Base-by-base conservation (phyloP, 176 grass and related monocot genomes). In the Lolium perenne region DNA sequence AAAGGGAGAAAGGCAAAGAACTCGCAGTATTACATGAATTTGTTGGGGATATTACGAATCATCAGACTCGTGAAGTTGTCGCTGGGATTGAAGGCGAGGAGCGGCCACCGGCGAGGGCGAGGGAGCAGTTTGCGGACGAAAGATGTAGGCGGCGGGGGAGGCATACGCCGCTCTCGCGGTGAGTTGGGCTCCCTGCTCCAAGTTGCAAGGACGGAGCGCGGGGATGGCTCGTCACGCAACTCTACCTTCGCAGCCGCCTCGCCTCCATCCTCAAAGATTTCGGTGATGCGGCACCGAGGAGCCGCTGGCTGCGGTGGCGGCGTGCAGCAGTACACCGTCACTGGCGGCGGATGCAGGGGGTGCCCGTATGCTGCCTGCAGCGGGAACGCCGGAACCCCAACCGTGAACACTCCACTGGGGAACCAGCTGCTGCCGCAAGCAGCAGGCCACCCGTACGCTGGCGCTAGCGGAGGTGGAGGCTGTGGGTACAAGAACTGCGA, bases 11-110 rank as follows among this genome's bases (percentile, higher is more conserved):
- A 25, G 51, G 72, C 23, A 54, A 76, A 76, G 47, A 29, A 46
- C 18, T 5, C 21, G 40, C 7, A 54, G 25, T 20, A 48, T 51
- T 77, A 89, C 95, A 59, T 79, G 38, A 94, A 94, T 0, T 62
- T 79, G 2, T 83, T 89, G 0, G 95, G 95, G 0, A 97, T 68
- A 17, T 97, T 90, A 6, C 89, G 57, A 21, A 97, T 86, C 95
- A 95, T 97, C 0, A 97, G 38, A 0, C 82, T 87, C 0, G 95
- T 95, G 5, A 55, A 48, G 0, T 9, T 7, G 3, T 8, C 25
- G 0, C 25, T 35, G 6, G 73, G 73, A 10, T 76, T 76, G 23
- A 76, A 76, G 8, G 73, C 12, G 16, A 54, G 48, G 8, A 1
- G 73, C 4, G 73, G 48, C 23, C 23, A 18, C 73, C 49, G 49